Percentiles rank a stretch among this genome's conserved stretches.
These are phyloP conservation scores for Ramaria rubella DNA, from an alignment of 768 basidiomycete genomes.

Conservation along the genomic window DNA sequence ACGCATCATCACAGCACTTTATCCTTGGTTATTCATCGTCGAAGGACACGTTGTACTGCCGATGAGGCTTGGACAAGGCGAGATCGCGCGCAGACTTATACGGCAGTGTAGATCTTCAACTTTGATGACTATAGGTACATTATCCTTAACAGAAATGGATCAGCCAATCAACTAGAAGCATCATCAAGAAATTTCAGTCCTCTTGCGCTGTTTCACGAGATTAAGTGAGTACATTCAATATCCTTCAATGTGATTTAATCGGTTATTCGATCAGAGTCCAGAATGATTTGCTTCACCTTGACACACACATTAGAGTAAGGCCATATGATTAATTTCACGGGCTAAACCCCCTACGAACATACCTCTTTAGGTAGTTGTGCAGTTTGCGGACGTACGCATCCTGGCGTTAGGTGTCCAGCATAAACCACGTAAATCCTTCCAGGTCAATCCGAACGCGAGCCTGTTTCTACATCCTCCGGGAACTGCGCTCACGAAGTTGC, in stretches of 20 bases:
- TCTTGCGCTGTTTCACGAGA: conserved; percentile 58
- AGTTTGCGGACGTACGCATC: conserved; percentile 66
- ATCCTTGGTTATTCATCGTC: conserved; percentile 63
- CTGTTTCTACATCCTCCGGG: conserved; percentile 65
- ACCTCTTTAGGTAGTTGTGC: conserved; percentile 55
- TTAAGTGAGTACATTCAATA: conserved; percentile 48
- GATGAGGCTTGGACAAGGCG: conserved; percentile 85
- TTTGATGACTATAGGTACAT: conserved; percentile 46
- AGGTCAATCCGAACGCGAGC: conserved; percentile 62
- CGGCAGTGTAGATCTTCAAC: not conserved
- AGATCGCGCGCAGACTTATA: conserved; percentile 15
- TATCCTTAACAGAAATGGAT: conserved; percentile 67
- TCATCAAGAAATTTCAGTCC: conserved; percentile 67
- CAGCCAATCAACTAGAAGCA: conserved; percentile 62
- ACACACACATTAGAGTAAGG: conserved; percentile 59
- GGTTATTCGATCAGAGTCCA: conserved; percentile 43
- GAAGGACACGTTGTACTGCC: conserved; percentile 58
- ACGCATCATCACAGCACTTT: conserved; percentile 41
- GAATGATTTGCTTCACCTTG: conserved; percentile 59
- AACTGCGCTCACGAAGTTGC: conserved; percentile 30
- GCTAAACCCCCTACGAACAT: not conserved
- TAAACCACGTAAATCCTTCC: conserved; percentile 48
- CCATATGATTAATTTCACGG: not conserved
- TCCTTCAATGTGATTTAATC: not conserved
- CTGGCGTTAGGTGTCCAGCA: conserved; percentile 63